Conservation (phyloP, 352 stramenopile genomes). For the Globisporangium spinosum region DNA sequence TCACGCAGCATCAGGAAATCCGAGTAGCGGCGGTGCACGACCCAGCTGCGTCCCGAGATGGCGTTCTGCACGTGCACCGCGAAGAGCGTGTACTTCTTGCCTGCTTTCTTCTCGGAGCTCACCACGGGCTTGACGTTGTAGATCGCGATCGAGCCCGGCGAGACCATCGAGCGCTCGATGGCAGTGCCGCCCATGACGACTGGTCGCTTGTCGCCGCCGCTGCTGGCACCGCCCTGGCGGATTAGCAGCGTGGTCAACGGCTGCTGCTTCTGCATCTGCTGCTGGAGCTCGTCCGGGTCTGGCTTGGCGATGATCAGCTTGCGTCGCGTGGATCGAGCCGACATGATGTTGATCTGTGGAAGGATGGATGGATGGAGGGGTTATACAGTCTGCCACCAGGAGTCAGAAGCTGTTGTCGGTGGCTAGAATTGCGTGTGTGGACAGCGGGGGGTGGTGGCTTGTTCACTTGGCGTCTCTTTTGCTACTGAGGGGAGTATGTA, state of each 20-base stretch:
- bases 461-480: slow-evolving; percentile 11
- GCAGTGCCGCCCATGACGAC: slow-evolving; percentile 57
- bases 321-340: slow-evolving; percentile 17
- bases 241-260: slow-evolving; percentile 36
- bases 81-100: slow-evolving; percentile 54
- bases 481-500: slow-evolving; percentile 8
- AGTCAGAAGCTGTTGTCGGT: slow-evolving; percentile 1
- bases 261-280: slow-evolving; percentile 18
- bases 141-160: slow-evolving; percentile 48
- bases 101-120: slow-evolving; percentile 22
- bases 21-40: slow-evolving; percentile 62
- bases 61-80: slow-evolving; percentile 68
- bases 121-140: slow-evolving; percentile 54
- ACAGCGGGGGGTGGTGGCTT: neutral
- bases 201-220: slow-evolving; percentile 32
- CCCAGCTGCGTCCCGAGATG: slow-evolving; percentile 64
- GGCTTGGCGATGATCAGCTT: slow-evolving; percentile 20
- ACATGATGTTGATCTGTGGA: neutral
- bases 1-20: slow-evolving; percentile 60
- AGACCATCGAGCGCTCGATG: slow-evolving; percentile 66
- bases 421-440: neutral
- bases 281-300: slow-evolving; percentile 14
- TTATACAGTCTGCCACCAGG: neutral
- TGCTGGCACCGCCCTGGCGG: slow-evolving; percentile 22
- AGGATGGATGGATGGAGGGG: neutral